Conservation (phyloP, 2,329 filamentous ascomycete genomes). For the Diaporthe citrichinensis region DNA sequence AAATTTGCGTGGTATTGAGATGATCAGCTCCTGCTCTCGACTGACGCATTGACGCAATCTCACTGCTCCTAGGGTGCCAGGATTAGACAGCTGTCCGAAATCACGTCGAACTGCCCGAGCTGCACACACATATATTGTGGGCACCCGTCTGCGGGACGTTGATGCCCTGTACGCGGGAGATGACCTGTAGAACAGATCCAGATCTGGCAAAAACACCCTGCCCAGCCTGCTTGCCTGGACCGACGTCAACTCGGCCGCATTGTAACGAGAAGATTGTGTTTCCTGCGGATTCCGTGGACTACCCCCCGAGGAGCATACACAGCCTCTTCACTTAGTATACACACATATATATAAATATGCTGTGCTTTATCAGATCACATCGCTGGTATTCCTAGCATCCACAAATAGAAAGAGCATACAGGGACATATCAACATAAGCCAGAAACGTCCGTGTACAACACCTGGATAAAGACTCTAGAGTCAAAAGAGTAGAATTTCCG, state of each 20-base stretch:
- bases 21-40: constrained; percentile 10
- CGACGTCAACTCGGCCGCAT: background rate
- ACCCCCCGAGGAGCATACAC: background rate
- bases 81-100: constrained; percentile 21
- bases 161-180: background rate
- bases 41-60: constrained; percentile 28
- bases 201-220: background rate
- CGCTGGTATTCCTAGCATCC: background rate
- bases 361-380: background rate
- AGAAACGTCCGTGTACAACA: background rate
- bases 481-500: background rate
- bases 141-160: background rate
- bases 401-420: background rate
- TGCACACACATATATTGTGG: background rate
- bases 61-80: constrained; percentile 1
- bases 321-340: background rate
- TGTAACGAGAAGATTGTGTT: background rate
- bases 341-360: background rate
- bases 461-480: background rate
- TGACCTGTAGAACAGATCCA: background rate
- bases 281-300: background rate
- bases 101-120: constrained; percentile 6
- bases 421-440: too few species aligned
- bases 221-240: background rate
- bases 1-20: constrained; percentile 33